Percentiles rank a stretch among this genome's conserved stretches.
Evolutionary conservation across 495 filamentous ascomycete genomes (phyloP).

Genomic region (Neurospora pannonica): DNA sequence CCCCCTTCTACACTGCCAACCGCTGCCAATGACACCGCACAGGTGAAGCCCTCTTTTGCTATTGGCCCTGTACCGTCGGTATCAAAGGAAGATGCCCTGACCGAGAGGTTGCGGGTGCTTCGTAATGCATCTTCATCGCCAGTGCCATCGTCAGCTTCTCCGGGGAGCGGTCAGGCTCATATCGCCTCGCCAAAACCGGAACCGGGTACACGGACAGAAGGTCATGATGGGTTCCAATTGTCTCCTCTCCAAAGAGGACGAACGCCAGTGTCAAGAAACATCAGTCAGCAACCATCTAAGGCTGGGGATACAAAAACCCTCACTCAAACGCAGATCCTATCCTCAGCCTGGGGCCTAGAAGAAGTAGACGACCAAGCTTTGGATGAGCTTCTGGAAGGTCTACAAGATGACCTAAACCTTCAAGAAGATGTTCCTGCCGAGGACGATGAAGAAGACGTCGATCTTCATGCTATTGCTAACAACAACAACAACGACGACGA

Average conservation of each 20-base stretch:
- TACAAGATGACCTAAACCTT: slow-evolving; percentile 13
- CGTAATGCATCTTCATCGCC: slow-evolving; percentile 13
- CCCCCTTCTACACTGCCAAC: slow-evolving; percentile 2
- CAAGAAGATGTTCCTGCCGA: slow-evolving; percentile 3
- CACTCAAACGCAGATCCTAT: background rate
- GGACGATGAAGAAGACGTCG: background rate
- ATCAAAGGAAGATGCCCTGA: slow-evolving; percentile 35
- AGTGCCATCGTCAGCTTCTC: background rate
- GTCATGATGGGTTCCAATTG: background rate
- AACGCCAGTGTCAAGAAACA: background rate
- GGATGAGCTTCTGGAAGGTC: slow-evolving; percentile 28
- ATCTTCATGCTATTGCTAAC: background rate
- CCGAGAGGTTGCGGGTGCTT: slow-evolving; percentile 32
- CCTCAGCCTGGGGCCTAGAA: slow-evolving; percentile 9
- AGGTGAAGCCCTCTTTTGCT: background rate
- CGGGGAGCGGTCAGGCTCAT: background rate
- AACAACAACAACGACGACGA: background rate
- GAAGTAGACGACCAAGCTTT: slow-evolving; percentile 24
- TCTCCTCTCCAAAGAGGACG: background rate
- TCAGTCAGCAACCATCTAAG: slow-evolving; percentile 2
- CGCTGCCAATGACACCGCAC: background rate
- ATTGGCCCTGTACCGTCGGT: slow-evolving; percentile 11
- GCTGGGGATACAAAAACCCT: background rate
- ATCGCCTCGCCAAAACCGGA: background rate
- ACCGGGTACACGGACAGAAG: background rate